phyloP scores from a whole-genome alignment of 352 stramenopile genomes.

The Globisporangium rhizosaccharum region DNA sequence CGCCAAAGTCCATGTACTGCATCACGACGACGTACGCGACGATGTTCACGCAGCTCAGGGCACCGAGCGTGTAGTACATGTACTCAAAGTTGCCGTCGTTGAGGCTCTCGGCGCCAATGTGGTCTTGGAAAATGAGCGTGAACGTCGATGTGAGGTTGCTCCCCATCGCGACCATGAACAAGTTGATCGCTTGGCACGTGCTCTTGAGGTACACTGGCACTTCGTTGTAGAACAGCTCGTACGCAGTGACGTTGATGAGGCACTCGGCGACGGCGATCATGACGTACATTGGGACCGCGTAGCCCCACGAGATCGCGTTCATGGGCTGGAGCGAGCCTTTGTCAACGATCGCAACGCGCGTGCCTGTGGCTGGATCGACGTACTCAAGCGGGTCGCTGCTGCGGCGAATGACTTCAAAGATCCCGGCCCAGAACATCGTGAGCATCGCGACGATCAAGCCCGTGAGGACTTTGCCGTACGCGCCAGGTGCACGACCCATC shows the following conservation, averaged over 20 bases:
- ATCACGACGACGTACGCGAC: slow-evolving; percentile 37
- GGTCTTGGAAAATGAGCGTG: slow-evolving; percentile 73
- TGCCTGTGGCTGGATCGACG: slow-evolving; percentile 16
- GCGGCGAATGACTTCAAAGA: slow-evolving; percentile 72
- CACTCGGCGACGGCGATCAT: slow-evolving; percentile 79
- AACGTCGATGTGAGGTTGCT: slow-evolving; percentile 87
- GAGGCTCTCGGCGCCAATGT: slow-evolving; percentile 61
- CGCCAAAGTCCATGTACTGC: slow-evolving; percentile 86
- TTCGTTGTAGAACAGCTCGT: slow-evolving; percentile 87
- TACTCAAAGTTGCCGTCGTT: slow-evolving; percentile 86
- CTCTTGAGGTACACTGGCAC: slow-evolving; percentile 85
- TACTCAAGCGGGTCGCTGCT: slow-evolving; percentile 40
- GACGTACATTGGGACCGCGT: slow-evolving; percentile 80
- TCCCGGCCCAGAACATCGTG: slow-evolving; percentile 84
- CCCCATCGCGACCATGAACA: slow-evolving; percentile 87
- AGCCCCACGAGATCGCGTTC: slow-evolving; percentile 81
- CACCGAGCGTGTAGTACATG: slow-evolving; percentile 84
- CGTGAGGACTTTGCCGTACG: slow-evolving; percentile 77
- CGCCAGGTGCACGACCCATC: slow-evolving; percentile 51
- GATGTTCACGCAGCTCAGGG: no score
- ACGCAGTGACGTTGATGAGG: slow-evolving; percentile 86
- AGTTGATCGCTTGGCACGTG: slow-evolving; percentile 82
- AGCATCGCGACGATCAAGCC: slow-evolving; percentile 68
- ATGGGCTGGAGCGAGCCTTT: slow-evolving; percentile 62
- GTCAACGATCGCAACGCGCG: slow-evolving; percentile 30